Evolutionary conservation across 805 yeast species (phyloP).

Genomic region (Candida ipomoeae): DNA sequence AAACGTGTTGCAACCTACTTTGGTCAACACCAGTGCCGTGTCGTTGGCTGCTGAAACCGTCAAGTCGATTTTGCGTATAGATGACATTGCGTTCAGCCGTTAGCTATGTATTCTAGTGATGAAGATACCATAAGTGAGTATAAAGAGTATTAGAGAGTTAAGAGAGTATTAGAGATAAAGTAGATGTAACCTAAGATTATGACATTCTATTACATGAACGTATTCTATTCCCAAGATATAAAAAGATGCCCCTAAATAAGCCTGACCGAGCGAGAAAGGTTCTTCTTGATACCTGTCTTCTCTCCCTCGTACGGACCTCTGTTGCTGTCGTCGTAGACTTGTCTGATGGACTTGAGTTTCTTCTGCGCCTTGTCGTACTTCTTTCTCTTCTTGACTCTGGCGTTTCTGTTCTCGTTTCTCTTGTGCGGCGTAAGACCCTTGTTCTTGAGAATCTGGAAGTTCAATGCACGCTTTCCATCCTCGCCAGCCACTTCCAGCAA

Average conservation of each 20-base stretch:
- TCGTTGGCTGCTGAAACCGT: conserved; percentile 95
- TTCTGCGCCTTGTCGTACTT: conserved; percentile 92
- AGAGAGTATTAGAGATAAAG: too few species aligned
- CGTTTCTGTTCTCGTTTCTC: conserved; percentile 89
- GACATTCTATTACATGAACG: neutral
- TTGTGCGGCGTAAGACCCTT: conserved; percentile 93
- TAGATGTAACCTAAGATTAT: neutral
- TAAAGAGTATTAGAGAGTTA: too few species aligned
- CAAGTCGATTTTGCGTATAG: conserved; percentile 91
- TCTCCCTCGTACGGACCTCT: conserved; percentile 82
- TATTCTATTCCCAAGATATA: too few species aligned
- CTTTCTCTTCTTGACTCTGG: conserved; percentile 98
- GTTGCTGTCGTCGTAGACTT: conserved; percentile 76
- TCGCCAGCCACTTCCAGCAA: conserved; percentile 61
- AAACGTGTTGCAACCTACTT: conserved; percentile 93
- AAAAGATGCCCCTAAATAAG: conserved; percentile 27
- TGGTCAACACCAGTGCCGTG: conserved; percentile 91
- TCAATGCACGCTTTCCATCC: conserved; percentile 90
- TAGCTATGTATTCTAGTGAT: conserved; percentile 3
- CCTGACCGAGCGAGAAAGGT: conserved; percentile 80
- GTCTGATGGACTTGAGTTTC: conserved; percentile 86
- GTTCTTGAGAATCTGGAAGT: conserved; percentile 92
- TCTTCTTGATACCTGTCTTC: conserved; percentile 95
- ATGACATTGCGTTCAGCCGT: conserved; percentile 77
- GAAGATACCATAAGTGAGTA: neutral